phyloP scores from a whole-genome alignment of 768 basidiomycete genomes.

The Coprinopsis strossmayeri region DNA sequence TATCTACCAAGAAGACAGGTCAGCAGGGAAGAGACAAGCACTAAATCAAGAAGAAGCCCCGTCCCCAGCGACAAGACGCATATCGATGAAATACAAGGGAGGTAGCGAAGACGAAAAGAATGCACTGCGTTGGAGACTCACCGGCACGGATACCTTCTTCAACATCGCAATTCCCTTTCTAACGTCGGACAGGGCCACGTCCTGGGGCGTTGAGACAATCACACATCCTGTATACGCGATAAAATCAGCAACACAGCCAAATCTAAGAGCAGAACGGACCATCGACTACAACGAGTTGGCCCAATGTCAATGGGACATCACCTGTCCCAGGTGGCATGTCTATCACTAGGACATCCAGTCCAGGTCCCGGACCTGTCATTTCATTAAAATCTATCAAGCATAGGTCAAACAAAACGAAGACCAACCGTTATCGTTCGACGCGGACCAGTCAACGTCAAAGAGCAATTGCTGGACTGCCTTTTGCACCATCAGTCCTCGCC shows the following conservation, averaged over 20 bases:
- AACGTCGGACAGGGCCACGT: conserved; percentile 87
- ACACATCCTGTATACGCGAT: conserved; percentile 62
- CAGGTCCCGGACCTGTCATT: no score
- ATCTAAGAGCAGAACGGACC: conserved; percentile 39
- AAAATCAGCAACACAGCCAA: background rate
- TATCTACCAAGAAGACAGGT: conserved; percentile 43
- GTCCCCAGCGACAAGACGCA: no score
- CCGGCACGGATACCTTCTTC: conserved; percentile 81
- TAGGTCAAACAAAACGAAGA: no score
- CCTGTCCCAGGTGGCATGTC: conserved; percentile 99
- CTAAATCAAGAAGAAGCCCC: no score
- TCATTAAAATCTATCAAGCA: no score
- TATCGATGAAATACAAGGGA: no score
- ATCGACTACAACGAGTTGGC: conserved; percentile 78
- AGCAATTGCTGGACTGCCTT: conserved; percentile 95
- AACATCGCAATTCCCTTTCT: conserved; percentile 93
- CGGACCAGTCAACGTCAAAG: conserved; percentile 91
- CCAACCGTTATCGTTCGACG: conserved; percentile 31
- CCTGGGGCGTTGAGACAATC: conserved; percentile 93
- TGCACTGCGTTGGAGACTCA: conserved; percentile 28
- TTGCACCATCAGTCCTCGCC: conserved; percentile 98
- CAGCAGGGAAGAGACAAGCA: background rate
- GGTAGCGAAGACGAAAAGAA: background rate
- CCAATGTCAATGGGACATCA: conserved; percentile 88
- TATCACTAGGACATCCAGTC: conserved; percentile 78